Conservation (phyloP, 1,139 yeast species). For the Lodderomyces jiufengensis region DNA sequence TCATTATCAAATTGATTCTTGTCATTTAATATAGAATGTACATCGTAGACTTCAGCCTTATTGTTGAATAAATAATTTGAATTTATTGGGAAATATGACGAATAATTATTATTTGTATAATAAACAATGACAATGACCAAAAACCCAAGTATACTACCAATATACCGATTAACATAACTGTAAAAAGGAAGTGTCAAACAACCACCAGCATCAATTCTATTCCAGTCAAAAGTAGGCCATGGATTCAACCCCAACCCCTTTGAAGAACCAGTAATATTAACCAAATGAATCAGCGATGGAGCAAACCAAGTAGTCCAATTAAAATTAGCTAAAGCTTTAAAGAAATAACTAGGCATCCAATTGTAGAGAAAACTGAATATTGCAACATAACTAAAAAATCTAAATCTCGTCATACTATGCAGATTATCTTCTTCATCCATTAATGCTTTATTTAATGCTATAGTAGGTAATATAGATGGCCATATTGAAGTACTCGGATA, state of each 20-base stretch:
- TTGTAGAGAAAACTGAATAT: conserved; percentile 35
- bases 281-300: conserved; percentile 38
- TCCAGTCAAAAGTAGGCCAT: conserved; percentile 46
- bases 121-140: conserved; percentile 28
- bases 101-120: conserved; percentile 39
- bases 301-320: conserved; percentile 50
- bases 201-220: conserved; percentile 35
- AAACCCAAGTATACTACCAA: conserved; percentile 35
- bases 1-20: conserved; percentile 28
- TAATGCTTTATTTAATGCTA: conserved; percentile 43
- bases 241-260: conserved; percentile 45
- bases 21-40: conserved; percentile 30
- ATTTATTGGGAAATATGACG: conserved; percentile 38
- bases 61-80: conserved; percentile 36
- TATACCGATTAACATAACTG: conserved; percentile 34
- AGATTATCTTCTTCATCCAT: conserved; percentile 28
- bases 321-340: conserved; percentile 39
- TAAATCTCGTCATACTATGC: conserved; percentile 31
- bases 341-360: conserved; percentile 43
- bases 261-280: conserved; percentile 36
- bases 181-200: conserved; percentile 43
- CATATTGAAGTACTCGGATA: conserved; percentile 45
- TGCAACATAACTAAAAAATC: conserved; percentile 36
- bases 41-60: conserved; percentile 30
- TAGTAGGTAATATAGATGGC: conserved; percentile 46